These are phyloP conservation scores for Globisporangium cystogenes DNA, from an alignment of 352 stramenopile genomes.

Conservation along the genomic window DNA sequence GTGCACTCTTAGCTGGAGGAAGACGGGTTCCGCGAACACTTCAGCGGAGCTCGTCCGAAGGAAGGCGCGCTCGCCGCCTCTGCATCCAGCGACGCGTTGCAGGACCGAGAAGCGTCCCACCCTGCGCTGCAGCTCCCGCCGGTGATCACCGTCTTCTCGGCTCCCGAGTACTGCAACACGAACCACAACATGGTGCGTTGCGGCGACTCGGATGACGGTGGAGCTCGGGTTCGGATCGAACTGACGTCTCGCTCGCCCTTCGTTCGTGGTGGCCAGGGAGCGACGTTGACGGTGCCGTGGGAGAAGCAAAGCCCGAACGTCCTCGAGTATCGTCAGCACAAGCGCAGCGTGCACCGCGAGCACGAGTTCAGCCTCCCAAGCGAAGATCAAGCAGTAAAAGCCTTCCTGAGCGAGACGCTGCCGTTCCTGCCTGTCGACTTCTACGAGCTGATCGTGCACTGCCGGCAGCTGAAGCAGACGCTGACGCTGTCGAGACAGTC, in stretches of 20 bases:
- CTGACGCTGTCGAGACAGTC: slow-evolving; percentile 12
- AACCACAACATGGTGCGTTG: slow-evolving; percentile 58
- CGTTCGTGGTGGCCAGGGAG: slow-evolving; percentile 21
- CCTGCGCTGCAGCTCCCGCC: slow-evolving; percentile 30
- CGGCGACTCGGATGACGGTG: too few species aligned
- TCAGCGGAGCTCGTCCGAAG: slow-evolving; percentile 12
- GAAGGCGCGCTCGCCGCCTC: not conserved
- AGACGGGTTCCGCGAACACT: slow-evolving; percentile 73
- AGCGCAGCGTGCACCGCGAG: slow-evolving; percentile 49
- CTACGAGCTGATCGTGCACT: slow-evolving; percentile 63
- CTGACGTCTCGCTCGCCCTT: not conserved
- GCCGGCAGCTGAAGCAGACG: slow-evolving; percentile 34
- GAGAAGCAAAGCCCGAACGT: slow-evolving; percentile 18
- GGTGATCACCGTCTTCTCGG: slow-evolving; percentile 79
- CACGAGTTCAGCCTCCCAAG: slow-evolving; percentile 43
- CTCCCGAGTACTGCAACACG: slow-evolving; percentile 81
- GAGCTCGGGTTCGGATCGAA: not conserved
- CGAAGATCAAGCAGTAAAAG: slow-evolving; percentile 47
- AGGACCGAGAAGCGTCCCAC: slow-evolving; percentile 2
- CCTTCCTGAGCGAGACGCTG: slow-evolving; percentile 48
- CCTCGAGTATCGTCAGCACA: slow-evolving; percentile 68
- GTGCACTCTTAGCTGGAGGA: slow-evolving; percentile 40
- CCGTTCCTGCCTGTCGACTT: slow-evolving; percentile 79
- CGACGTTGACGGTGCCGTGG: slow-evolving; percentile 64
- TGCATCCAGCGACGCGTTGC: not conserved